phyloP scores from a whole-genome alignment of 768 basidiomycete genomes.

The Boletus subparvulus region DNA sequence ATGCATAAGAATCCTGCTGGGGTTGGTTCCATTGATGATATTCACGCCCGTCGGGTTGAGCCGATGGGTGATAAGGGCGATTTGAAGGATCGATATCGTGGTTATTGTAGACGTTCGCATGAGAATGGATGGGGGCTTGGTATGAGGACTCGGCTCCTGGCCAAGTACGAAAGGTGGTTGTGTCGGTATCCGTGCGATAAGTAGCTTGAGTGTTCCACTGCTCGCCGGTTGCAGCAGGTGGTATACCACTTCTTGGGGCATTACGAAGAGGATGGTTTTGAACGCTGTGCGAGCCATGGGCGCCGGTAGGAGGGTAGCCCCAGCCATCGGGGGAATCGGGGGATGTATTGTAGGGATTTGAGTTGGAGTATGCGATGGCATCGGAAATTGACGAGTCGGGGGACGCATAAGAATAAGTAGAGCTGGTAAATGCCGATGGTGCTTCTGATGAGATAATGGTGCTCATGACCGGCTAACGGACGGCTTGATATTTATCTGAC shows the following conservation, averaged over 20 bases:
- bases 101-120: conserved; percentile 24
- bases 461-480: conserved; percentile 32
- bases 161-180: conserved; percentile 52
- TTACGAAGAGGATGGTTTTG: conserved; percentile 50
- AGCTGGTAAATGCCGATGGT: conserved; percentile 40
- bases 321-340: conserved; percentile 51
- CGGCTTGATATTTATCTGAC: neutral
- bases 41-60: conserved; percentile 41
- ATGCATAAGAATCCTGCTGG: conserved; percentile 26
- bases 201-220: conserved; percentile 23
- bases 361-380: conserved; percentile 40
- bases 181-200: conserved; percentile 31
- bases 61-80: conserved; percentile 30
- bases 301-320: conserved; percentile 45
- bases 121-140: conserved; percentile 30
- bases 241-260: conserved; percentile 24
- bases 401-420: conserved; percentile 47
- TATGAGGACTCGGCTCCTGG: conserved; percentile 40
- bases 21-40: conserved; percentile 30
- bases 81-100: conserved; percentile 44
- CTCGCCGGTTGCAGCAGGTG: conserved; percentile 15
- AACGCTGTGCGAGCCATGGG: conserved; percentile 40
- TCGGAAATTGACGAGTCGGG: conserved; percentile 42
- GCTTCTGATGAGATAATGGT: conserved; percentile 39
- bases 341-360: conserved; percentile 43